phyloP scores from a whole-genome alignment of 2,329 filamentous ascomycete species.

The Myriosclerotinia duriaeana region DNA sequence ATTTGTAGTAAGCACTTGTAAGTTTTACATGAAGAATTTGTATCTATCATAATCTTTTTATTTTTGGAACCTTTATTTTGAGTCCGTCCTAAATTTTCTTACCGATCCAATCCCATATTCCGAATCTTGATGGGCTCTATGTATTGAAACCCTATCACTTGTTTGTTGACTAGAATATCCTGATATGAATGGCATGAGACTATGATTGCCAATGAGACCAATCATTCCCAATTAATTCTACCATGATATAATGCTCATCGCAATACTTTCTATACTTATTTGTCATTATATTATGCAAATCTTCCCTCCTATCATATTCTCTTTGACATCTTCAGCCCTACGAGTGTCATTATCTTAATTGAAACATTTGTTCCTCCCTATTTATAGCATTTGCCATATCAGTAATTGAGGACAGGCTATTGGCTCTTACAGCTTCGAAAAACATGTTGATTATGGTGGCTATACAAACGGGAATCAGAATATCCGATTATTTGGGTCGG shows the following conservation, averaged over 20 bases:
- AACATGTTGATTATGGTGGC: constrained; percentile 3
- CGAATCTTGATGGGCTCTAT: neutral
- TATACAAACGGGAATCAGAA: neutral
- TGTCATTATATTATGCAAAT: neutral
- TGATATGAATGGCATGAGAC: neutral
- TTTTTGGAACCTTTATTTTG: neutral
- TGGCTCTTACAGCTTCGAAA: neutral
- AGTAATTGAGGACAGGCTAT: neutral
- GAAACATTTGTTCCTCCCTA: neutral
- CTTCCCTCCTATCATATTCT: neutral
- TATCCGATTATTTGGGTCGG: neutral
- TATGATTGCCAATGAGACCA: neutral
- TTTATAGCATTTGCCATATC: neutral
- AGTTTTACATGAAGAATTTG: neutral
- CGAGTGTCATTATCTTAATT: neutral
- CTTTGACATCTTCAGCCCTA: neutral
- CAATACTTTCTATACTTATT: neutral
- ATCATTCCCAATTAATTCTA: neutral
- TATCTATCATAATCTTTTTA: no score
- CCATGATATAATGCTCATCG: neutral
- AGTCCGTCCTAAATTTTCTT: no score
- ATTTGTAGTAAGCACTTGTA: constrained; percentile 16
- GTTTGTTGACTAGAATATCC: neutral
- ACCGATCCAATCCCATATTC: neutral
- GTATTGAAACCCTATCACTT: neutral